phyloP scores from a whole-genome alignment of 1,139 yeast genomes.

The Saccharomyces hybrid region DNA sequence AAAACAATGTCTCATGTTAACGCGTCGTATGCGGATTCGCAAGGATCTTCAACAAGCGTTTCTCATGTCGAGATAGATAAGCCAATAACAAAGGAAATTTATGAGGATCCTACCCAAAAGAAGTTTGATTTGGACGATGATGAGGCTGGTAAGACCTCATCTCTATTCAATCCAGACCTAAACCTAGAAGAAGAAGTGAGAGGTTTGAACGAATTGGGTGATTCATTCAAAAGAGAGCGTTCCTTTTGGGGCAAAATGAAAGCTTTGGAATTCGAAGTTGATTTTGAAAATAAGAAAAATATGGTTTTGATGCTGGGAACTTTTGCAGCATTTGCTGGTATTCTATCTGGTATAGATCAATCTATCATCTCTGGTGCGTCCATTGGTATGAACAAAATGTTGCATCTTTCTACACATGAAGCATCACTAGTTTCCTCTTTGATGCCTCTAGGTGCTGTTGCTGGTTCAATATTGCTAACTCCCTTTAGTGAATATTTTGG shows the following conservation, averaged over 20 bases:
- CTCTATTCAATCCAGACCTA: conserved; percentile 2
- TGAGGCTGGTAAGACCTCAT: conserved; percentile 3
- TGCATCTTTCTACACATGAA: conserved; percentile 34
- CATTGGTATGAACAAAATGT: conserved; percentile 40
- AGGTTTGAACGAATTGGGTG: conserved; percentile 19
- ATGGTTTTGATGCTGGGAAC: conserved; percentile 44
- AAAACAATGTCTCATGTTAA: background rate
- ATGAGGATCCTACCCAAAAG: conserved; percentile 5
- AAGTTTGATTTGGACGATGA: conserved; percentile 8
- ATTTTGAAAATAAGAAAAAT: conserved; percentile 38
- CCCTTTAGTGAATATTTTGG: conserved; percentile 47
- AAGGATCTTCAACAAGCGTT: conserved; percentile 4
- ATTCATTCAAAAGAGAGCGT: conserved; percentile 16
- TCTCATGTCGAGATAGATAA: conserved; percentile 5
- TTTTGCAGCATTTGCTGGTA: conserved; percentile 53
- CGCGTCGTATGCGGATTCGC: conserved; percentile 1
- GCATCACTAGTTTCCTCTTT: conserved; percentile 44
- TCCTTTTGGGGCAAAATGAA: conserved; percentile 17
- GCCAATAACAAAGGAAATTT: background rate
- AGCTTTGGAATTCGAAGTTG: conserved; percentile 19
- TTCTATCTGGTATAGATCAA: conserved; percentile 52
- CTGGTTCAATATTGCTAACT: conserved; percentile 43
- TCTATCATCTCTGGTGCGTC: conserved; percentile 53
- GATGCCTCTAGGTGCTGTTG: conserved; percentile 56
- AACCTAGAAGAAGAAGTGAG: conserved; percentile 17